A percentile compares a stretch with the other conserved stretches of the same genome.
Conservation (phyloP, 192 early-diverging fungal genomes). For the Entomortierella parvispora region DNA sequence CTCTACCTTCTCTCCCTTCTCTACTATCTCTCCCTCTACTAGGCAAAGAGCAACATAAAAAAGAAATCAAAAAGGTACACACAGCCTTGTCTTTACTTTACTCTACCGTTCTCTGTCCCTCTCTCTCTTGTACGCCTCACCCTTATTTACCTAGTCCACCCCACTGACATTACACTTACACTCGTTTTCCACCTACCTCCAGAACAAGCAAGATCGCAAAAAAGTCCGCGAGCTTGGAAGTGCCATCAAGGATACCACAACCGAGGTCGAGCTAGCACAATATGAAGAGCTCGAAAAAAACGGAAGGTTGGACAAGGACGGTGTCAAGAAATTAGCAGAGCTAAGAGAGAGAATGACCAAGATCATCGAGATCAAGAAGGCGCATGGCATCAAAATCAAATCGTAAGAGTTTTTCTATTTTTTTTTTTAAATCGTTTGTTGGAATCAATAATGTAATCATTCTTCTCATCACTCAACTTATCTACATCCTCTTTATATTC, state of each 20-base stretch:
- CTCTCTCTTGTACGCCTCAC: no score
- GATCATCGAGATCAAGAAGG: slow-evolving; percentile 45
- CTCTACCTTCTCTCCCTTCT: background rate
- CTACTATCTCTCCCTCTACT: no score
- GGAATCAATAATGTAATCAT: background rate
- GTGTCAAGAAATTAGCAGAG: slow-evolving; percentile 30
- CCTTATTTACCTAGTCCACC: background rate
- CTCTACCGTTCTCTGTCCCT: no score
- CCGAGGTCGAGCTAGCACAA: slow-evolving; percentile 30
- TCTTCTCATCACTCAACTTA: background rate
- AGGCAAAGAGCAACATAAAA: slow-evolving; percentile 53
- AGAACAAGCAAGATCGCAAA: slow-evolving; percentile 52
- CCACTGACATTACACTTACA: background rate
- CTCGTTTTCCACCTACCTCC: background rate
- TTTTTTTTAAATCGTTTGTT: background rate
- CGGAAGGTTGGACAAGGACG: slow-evolving; percentile 48
- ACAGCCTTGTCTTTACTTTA: no score
- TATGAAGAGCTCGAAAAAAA: slow-evolving; percentile 36
- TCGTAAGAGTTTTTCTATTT: slow-evolving; percentile 13
- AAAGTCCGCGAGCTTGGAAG: slow-evolving; percentile 42
- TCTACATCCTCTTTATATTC: no score
- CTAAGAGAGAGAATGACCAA: slow-evolving; percentile 33
- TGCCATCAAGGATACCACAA: slow-evolving; percentile 39
- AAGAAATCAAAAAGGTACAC: slow-evolving; percentile 47
- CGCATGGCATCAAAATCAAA: slow-evolving; percentile 48